Conservation (phyloP, 106 monocot genomes). For the Hemerocallis citrina region DNA sequence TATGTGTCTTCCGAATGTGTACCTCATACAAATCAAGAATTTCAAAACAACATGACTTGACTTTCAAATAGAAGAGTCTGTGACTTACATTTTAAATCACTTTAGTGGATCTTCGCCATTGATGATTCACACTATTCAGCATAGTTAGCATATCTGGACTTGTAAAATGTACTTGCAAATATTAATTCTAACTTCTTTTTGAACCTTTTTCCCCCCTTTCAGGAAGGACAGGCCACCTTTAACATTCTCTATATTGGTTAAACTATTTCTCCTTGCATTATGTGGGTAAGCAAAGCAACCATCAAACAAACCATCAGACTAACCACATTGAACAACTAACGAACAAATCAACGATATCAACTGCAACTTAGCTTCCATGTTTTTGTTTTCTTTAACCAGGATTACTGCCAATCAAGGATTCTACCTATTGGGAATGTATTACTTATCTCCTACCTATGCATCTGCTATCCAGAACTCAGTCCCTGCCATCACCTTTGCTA, state of each 20-base stretch:
- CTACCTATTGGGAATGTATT: conserved; percentile 66
- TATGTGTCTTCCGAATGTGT: no score
- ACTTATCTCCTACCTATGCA: conserved; percentile 79
- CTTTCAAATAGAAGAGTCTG: neutral
- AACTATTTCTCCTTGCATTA: conserved; percentile 67
- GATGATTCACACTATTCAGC: no score
- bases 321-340: no score
- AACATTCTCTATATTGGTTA: conserved; percentile 38
- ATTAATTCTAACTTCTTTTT: neutral
- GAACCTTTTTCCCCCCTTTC: conserved; percentile 9
- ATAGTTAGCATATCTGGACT: no score
- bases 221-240: conserved; percentile 74
- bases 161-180: no score
- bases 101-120: no score
- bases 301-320: neutral
- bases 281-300: conserved; percentile 70
- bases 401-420: conserved; percentile 89
- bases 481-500: conserved; percentile 75
- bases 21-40: neutral
- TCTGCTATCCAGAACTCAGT: conserved; percentile 79
- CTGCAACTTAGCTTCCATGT: neutral
- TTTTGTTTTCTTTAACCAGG: conserved; percentile 15
- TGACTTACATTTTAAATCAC: neutral
- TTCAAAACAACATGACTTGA: neutral
- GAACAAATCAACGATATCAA: neutral